Evolutionary conservation across 2,329 filamentous ascomycete species (phyloP).

Genomic region (Sporothrix phasma): DNA sequence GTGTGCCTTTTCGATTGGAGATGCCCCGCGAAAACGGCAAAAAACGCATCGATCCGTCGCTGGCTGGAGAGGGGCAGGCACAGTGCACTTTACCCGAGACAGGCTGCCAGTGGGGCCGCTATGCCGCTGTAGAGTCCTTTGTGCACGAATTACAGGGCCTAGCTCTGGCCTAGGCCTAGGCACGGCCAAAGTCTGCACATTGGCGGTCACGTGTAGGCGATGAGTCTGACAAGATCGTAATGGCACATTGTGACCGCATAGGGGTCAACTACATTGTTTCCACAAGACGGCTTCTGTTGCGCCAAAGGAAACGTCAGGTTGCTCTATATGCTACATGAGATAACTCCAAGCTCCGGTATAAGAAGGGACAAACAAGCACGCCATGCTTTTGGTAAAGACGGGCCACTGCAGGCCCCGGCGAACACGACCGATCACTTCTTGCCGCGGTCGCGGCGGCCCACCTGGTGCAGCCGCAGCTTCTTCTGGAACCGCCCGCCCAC

Average conservation of each 20-base stretch:
- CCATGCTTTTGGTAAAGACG: background rate
- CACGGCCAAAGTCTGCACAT: too few species aligned
- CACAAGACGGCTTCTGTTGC: too few species aligned
- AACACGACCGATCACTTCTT: constrained; percentile 24
- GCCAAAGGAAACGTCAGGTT: background rate
- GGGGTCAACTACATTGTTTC: too few species aligned
- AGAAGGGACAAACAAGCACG: background rate
- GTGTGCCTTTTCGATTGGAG: constrained; percentile 6
- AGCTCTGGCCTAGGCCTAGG: too few species aligned
- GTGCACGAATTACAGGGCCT: background rate
- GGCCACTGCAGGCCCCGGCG: background rate
- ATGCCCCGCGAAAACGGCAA: constrained; percentile 14
- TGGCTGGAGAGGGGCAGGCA: constrained; percentile 10
- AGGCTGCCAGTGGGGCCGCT: constrained; percentile 3
- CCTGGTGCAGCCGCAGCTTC: constrained; percentile 48
- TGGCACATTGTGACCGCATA: background rate
- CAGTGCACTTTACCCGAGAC: background rate
- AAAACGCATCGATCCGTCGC: constrained; percentile 3
- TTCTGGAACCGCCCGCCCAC: constrained; percentile 68
- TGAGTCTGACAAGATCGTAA: background rate
- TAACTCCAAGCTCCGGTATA: background rate
- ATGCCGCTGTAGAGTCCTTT: too few species aligned
- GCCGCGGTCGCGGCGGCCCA: constrained; percentile 35
- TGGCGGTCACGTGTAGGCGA: background rate
- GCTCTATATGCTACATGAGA: constrained; percentile 6